Evolutionary conservation across 2,329 filamentous ascomycete genomes (phyloP), one percentile per base, ranked within the genome.

Genomic region (Elsinoe fawcettii): DNA sequence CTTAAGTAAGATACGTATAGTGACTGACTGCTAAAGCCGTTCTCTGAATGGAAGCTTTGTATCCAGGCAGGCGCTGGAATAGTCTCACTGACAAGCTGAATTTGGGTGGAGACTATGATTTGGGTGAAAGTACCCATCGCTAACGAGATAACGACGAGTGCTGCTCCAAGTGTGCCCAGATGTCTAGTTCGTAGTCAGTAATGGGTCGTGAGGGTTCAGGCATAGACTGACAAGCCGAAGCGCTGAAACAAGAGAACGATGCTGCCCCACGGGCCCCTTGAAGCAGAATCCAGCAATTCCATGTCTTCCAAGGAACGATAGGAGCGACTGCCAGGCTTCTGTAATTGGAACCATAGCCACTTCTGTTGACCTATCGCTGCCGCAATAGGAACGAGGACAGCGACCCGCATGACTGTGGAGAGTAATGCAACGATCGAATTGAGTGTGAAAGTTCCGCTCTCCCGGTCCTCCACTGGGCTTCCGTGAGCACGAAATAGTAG

Each of bases 341-440:
- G 34, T 5, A 54, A 39, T 59, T 55, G 60, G 36, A 59, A 61
- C 60, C 62, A 63, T 8, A 46, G 47, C 63, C 63, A 63, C 23
- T 63, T 64, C 11, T 61, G 43, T 53, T 63, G 62, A 32, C 57
- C 56, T 4, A 64, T 60, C 1, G 57, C 58, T 20, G 61, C 61
- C 1, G 60, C 59, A 20, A 60, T 55, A 2, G 63, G 63, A 12
- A 62, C 30, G 4, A 64, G 43, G 11, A 65, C 18, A 1, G 61
- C 53, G 1, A 59, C 55, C n/a, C 59, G 60, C 6, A 60, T 47
- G 3, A 60, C 30, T 1, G 39, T 56, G 6, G 62, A 55, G 2
- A 63, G 49, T 2, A 61, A 51, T 0, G 60, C 58, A 11, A 62
- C 51, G n/a, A 63, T 27, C 46, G 55, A 59, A 54, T 63, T 63